Percentiles rank a stretch among this genome's conserved stretches.
These are phyloP conservation scores for Abelmoschus esculentus DNA, from an alignment of 345 rosid species.

Conservation along the genomic window DNA sequence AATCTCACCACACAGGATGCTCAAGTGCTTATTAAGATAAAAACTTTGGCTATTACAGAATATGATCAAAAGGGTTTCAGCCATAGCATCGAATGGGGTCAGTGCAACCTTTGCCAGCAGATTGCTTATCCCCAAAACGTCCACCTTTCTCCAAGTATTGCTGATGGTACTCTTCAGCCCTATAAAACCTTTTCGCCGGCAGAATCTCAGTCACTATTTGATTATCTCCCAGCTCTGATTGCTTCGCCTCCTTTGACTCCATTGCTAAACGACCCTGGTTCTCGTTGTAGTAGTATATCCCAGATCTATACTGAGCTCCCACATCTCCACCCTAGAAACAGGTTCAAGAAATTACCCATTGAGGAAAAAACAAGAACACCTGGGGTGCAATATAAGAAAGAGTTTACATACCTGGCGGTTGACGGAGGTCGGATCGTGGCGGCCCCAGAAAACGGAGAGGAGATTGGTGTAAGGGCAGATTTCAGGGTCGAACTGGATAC, in stretches of 20 bases:
- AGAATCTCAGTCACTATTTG: constrained; percentile 76
- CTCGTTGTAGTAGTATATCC: constrained; percentile 68
- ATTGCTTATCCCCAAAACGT: constrained; percentile 60
- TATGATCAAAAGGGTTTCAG: constrained; percentile 17
- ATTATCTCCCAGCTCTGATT: constrained; percentile 50
- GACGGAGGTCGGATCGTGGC: constrained; percentile 74
- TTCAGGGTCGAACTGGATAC: constrained; percentile 71
- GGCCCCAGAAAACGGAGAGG: constrained; percentile 68
- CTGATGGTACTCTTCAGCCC: constrained; percentile 89
- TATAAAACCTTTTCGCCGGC: constrained; percentile 86
- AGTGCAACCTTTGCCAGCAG: constrained; percentile 78
- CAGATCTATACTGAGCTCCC: constrained; percentile 81
- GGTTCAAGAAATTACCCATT: background rate
- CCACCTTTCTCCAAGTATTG: constrained; percentile 90
- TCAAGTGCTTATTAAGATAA: background rate
- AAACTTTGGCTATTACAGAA: background rate
- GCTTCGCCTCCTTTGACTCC: constrained; percentile 51
- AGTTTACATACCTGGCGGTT: constrained; percentile 57
- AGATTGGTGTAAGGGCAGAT: constrained; percentile 44
- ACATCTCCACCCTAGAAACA: constrained; percentile 56
- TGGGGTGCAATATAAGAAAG: background rate
- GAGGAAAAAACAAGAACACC: background rate
- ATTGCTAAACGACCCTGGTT: constrained; percentile 74
- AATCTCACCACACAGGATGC: background rate
- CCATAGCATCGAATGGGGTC: constrained; percentile 94